phyloP scores from a whole-genome alignment of 805 yeast species.

The Suhomyces tanzawaensis region DNA sequence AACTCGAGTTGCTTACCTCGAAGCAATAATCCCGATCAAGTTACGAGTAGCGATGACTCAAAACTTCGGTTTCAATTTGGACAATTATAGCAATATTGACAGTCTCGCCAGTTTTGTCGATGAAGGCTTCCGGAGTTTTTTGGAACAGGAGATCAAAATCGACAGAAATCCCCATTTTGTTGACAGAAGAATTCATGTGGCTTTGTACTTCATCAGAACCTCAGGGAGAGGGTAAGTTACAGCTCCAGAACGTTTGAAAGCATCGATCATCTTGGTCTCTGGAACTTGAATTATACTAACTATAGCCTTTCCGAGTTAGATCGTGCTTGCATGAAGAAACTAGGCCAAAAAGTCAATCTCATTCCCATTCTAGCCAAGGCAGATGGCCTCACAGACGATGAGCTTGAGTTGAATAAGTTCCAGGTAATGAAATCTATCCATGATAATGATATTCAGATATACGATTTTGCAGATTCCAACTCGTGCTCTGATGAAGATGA shows the following conservation, averaged over 20 bases:
- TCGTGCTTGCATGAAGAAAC: slow-evolving; percentile 66
- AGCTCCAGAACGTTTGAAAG: no score
- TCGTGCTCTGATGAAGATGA: slow-evolving; percentile 13
- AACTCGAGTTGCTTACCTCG: not conserved
- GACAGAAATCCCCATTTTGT: slow-evolving; percentile 12
- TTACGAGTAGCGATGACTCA: slow-evolving; percentile 20
- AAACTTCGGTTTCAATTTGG: slow-evolving; percentile 25
- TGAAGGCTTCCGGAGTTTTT: slow-evolving; percentile 5
- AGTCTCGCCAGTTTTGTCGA: slow-evolving; percentile 9
- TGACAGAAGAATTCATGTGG: slow-evolving; percentile 24
- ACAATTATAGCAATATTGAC: slow-evolving; percentile 15
- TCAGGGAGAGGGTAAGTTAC: slow-evolving; percentile 14
- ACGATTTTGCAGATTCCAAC: slow-evolving; percentile 16
- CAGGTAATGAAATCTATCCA: slow-evolving; percentile 50
- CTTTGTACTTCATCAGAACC: slow-evolving; percentile 21
- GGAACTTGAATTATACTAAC: no score
- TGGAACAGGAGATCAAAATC: slow-evolving; percentile 14
- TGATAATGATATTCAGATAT: slow-evolving; percentile 49
- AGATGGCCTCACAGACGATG: slow-evolving; percentile 64
- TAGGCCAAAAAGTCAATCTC: slow-evolving; percentile 70
- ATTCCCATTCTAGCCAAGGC: slow-evolving; percentile 82
- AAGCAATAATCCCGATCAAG: slow-evolving; percentile 11
- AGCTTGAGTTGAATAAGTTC: slow-evolving; percentile 52
- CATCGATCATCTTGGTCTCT: not conserved
- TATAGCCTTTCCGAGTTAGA: slow-evolving; percentile 56